Evolutionary conservation across 1,139 yeast genomes (phyloP).

Genomic region (Tardiomyces blankii): DNA sequence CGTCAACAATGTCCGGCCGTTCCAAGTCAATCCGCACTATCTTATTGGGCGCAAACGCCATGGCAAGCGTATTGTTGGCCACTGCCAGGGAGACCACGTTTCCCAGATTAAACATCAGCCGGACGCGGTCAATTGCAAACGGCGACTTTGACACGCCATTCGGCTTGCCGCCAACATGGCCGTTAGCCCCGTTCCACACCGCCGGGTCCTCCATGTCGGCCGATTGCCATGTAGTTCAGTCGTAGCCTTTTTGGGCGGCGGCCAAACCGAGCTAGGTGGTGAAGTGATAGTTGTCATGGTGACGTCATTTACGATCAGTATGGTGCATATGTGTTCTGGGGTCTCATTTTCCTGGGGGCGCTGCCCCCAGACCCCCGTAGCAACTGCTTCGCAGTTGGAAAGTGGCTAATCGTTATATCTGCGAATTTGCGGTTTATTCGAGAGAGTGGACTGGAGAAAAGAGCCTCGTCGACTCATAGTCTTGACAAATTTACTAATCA

Average conservation of each 20-base stretch:
- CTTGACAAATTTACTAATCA: too few species aligned
- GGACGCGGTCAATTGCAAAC: constrained; percentile 40
- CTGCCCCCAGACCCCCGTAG: too few species aligned
- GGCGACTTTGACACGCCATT: constrained; percentile 5
- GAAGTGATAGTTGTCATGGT: too few species aligned
- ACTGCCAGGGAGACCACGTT: constrained; percentile 36
- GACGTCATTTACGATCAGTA: too few species aligned
- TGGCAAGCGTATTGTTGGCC: constrained; percentile 36
- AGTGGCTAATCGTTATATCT: too few species aligned
- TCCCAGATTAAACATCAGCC: constrained; percentile 39
- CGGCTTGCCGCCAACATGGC: not conserved
- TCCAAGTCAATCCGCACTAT: constrained; percentile 43
- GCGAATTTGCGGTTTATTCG: too few species aligned
- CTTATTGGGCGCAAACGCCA: constrained; percentile 35
- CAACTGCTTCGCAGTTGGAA: too few species aligned
- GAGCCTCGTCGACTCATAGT: too few species aligned
- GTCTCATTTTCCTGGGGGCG: too few species aligned
- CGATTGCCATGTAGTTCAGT: not conserved
- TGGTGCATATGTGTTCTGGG: too few species aligned
- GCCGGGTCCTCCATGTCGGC: not conserved
- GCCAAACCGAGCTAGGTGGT: too few species aligned
- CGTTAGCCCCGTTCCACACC: not conserved
- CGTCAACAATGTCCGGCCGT: constrained; percentile 42
- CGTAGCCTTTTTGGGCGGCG: not conserved
- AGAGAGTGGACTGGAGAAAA: too few species aligned